Evolutionary conservation across 2,329 filamentous ascomycete species (phyloP), one percentile per base, ranked within the genome.

Genomic region (Calonectria pteridis): DNA sequence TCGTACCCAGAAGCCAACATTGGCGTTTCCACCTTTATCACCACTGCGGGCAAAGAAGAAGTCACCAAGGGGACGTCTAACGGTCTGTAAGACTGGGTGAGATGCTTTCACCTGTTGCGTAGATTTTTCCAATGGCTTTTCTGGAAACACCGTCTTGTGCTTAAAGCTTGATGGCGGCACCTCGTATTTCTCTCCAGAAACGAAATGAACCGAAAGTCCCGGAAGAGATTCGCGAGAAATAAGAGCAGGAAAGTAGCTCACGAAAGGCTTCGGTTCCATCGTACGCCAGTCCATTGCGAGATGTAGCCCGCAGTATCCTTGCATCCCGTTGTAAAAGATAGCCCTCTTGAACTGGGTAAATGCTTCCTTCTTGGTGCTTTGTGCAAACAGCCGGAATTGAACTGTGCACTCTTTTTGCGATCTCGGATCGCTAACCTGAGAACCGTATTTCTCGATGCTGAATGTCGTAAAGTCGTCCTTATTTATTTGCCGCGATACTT

Each of bases 331-430:
- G 63, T 78, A 79, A 46, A 81, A 82, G 29, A 82, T 75, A 0
- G 75, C 75, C 18, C 71, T 70, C 14, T 59, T 63, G 46, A 82
- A 79, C 14, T 77, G 72, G 11, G 64, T 66, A 13, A 81, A 78
- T 1, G 76, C 72, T 14, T 79, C 77, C 29, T 68, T 76, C 26
- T 67, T 72, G 14, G 43, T 72, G 11, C 84, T 82, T 73, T 85
- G 83, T 2, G 84, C 81, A 37, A 87, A 87, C n/a, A 87, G 79
- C 0, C 86, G 83, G 14, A 87, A 79, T 64, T 85, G 84, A 1
- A 84, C 85, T 0, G 86, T 87, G 68, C 84, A 85, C 5, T 81
- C 75, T 11, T 79, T 78, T 71, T 88, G 86, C 0, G 79, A 83
- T 0, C 64, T 66, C 0, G 82, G 79, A 53, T 83, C 69, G 14